Conservation (phyloP, 192 early-diverging fungal species). For the Dimargaris xerosporica region DNA sequence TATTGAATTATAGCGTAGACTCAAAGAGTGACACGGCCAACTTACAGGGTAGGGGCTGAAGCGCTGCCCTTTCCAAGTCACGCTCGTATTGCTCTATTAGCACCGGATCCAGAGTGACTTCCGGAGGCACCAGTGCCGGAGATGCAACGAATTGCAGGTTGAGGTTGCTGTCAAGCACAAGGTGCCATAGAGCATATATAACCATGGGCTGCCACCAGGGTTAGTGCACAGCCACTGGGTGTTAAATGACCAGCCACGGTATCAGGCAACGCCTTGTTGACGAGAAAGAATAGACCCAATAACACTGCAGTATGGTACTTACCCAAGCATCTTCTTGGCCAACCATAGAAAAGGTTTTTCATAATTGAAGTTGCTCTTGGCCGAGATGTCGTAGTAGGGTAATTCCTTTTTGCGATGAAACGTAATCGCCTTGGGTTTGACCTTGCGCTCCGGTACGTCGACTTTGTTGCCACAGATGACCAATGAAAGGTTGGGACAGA, state of each 20-base stretch:
- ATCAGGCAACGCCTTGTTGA: too few relatives aligned
- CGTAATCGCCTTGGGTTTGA: slow-evolving; percentile 99
- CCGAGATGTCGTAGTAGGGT: slow-evolving; percentile 99
- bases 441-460: slow-evolving; percentile 99
- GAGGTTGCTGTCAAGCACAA: too few relatives aligned
- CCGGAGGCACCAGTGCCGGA: slow-evolving; percentile 90
- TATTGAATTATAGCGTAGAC: too few relatives aligned
- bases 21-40: too few relatives aligned
- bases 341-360: slow-evolving; percentile 99
- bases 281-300: too few relatives aligned
- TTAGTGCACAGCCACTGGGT: too few relatives aligned
- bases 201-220: too few relatives aligned
- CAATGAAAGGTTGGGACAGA: slow-evolving; percentile 99
- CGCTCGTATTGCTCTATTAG: slow-evolving; percentile 63
- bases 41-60: slow-evolving; percentile 74
- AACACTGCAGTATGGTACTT: too few relatives aligned
- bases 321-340: slow-evolving; percentile 88
- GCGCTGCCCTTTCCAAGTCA: slow-evolving; percentile 64
- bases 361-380: slow-evolving; percentile 99
- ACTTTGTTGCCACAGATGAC: slow-evolving; percentile 99
- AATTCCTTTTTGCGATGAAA: slow-evolving; percentile 99
- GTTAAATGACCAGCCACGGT: too few relatives aligned
- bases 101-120: slow-evolving; percentile 66
- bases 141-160: slow-evolving; percentile 94
- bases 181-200: too few relatives aligned